These are phyloP conservation scores for Cyberlindnera euphorbiae DNA, from an alignment of 805 yeast species.

Conservation along the genomic window DNA sequence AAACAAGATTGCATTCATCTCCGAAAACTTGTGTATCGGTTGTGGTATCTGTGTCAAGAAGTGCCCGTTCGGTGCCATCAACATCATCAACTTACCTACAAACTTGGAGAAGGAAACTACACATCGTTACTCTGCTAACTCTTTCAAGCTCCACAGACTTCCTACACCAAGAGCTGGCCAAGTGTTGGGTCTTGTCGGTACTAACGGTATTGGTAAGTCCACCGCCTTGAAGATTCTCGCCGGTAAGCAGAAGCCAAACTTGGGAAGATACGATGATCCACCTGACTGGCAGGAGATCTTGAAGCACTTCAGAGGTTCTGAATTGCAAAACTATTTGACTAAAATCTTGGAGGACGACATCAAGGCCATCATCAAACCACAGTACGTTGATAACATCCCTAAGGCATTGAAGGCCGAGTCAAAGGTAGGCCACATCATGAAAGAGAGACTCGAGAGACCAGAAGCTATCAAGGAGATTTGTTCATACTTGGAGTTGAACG, in stretches of 20 bases:
- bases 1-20: conserved; percentile 88
- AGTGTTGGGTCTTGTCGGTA: conserved; percentile 95
- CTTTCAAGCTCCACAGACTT: conserved; percentile 92
- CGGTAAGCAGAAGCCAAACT: conserved; percentile 95
- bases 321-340: conserved; percentile 92
- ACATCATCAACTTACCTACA: conserved; percentile 93
- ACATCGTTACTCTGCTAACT: conserved; percentile 96
- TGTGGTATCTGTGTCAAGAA: conserved; percentile 99
- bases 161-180: conserved; percentile 99
- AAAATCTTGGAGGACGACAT: conserved; percentile 90
- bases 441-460: conserved; percentile 67
- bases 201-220: conserved; percentile 98
- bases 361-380: conserved; percentile 97
- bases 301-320: conserved; percentile 91
- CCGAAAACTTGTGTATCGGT: conserved; percentile 93
- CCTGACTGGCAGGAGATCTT: conserved; percentile 97
- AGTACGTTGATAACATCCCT: conserved; percentile 96
- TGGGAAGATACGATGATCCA: conserved; percentile 91
- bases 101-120: conserved; percentile 90
- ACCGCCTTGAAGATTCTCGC: conserved; percentile 96
- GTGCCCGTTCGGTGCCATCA: conserved; percentile 97
- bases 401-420: conserved; percentile 88
- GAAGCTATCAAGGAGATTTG: conserved; percentile 62
- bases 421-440: conserved; percentile 80
- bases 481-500: conserved; percentile 66